phyloP scores from a whole-genome alignment of 192 early-diverging fungal species.

The Entomortierella parvispora region DNA sequence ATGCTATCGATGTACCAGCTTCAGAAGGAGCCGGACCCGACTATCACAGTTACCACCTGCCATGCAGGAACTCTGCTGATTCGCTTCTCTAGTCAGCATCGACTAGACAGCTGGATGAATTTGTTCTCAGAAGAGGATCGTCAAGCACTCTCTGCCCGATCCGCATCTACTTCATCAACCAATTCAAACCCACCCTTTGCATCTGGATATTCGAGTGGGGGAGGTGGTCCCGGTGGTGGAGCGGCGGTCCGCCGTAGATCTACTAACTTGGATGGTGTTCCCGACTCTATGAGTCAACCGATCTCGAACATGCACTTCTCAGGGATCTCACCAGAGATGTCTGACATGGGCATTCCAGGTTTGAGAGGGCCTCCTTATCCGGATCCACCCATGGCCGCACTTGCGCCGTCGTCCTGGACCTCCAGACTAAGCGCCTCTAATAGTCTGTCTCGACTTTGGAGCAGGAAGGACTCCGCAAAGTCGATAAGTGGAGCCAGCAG shows the following conservation, averaged over 20 bases:
- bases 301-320: too few species aligned
- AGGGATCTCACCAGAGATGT: too few species aligned
- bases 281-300: too few species aligned
- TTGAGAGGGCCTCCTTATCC: not conserved
- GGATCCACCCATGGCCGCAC: not conserved
- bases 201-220: not conserved
- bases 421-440: not conserved
- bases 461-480: not conserved
- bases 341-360: not conserved
- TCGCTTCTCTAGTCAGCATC: constrained; percentile 15
- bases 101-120: constrained; percentile 28
- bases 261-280: too few species aligned
- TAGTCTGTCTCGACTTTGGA: not conserved
- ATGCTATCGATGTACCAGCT: constrained; percentile 35
- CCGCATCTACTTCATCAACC: not conserved
- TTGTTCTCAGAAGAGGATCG: constrained; percentile 26
- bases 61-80: constrained; percentile 14
- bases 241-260: too few species aligned
- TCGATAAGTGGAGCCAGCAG: not conserved
- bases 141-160: not conserved
- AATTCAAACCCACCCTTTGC: not conserved
- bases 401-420: not conserved
- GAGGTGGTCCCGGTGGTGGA: not conserved
- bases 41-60: constrained; percentile 2
- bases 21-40: constrained; percentile 8